Evolutionary conservation across 306 rosid genomes (phyloP), one percentile per base, ranked within the genome.

Genomic region (Cucumis cinereus): DNA sequence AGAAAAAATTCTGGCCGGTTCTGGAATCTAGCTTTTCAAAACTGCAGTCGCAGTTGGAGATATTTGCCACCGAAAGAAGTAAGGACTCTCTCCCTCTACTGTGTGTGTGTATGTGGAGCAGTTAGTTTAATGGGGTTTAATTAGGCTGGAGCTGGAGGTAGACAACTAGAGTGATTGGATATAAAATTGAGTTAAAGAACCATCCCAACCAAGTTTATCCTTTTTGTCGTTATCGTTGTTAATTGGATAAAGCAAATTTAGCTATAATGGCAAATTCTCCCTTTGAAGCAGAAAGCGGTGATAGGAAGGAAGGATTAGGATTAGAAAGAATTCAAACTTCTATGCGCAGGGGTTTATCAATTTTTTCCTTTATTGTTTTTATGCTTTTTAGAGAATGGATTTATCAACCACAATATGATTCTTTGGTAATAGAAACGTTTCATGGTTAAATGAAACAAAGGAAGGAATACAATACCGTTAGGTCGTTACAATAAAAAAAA

Each of bases 1-100:
- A 94, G 75, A 89, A 74, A 81, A 89, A 89, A 40, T 92, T 80
- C 86, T 94, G 99, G 99, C 91, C 92, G 45, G 77, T 80, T 14
- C 70, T 92, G 80, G 85, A 69, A 71, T 78, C 99, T 49, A 80
- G 47, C 80, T 87, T 85, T 61, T 54, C 45, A 36, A 79, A 89
- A 80, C 78, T 94, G 87, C 85, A 83, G 84, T 81, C 96, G 59
- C 85, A 79, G 35, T 85, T 83, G 90, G 83, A 70, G 79, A 76
- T 36, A 79, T 79, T 80, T 83, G 26, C 72, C 72, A 53, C 78
- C 62, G 78, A 43, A 49, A 82, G 62, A 84, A 81, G 99, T 94
- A 79, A 92, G 97, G 72, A 82, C 55, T 61, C 80, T 80, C 77
- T 64, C 35, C 61, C 80, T 73, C 71, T 69, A 17, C 4, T 22